Evolutionary conservation across 139 green algal species (phyloP), one percentile per base, ranked within the genome.

Genomic region (Chlorella sp.): DNA sequence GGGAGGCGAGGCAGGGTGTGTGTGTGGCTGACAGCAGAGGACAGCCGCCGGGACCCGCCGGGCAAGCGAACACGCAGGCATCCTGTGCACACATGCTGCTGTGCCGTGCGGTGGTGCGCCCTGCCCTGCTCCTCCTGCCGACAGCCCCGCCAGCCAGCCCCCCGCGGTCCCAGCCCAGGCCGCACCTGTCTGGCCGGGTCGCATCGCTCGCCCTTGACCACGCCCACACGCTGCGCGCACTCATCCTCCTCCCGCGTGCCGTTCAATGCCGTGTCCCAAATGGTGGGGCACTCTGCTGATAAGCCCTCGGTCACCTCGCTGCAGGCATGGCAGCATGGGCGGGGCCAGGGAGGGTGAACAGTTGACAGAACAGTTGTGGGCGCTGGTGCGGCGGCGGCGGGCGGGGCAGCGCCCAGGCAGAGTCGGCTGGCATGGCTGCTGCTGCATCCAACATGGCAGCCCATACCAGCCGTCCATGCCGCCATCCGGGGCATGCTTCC

Each of bases 281-380:
- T n/a, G 12, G 61, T 34, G 77, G 81, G 78, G n/a, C 90, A 93
- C 34, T 53, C 28, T 15, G 37, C 16, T 34, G 86, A 89, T 40
- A 90, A 40, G 30, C 90, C 90, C 77, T 92, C 85, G 1, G 66
- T 79, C 77, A 92, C 80, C 85, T 92, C 90, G 9, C 76, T 90
- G 88, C 81, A 48, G 7, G 53, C n/a, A 80, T 69, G 64, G 36
- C 34, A 30, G 75, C 24, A 30, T 2, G 3, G 32, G 73, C 73
- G 24, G 32, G 73, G 9, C 9, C 83, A 4, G 83, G 18, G 83
- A 53, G 42, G 24, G 42, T 2, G 24, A 68, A 57, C 3, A 15
- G 36, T 14, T 30, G 15, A 57, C 36, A 24, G 26, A 37, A 22
- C 37, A 60, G n/a, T n/a, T n/a, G n/a, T n/a, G n/a, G 66, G 66